These are phyloP conservation scores for Scheffersomyces parashehatae DNA, from an alignment of 1,139 yeast genomes.

Conservation along the genomic window DNA sequence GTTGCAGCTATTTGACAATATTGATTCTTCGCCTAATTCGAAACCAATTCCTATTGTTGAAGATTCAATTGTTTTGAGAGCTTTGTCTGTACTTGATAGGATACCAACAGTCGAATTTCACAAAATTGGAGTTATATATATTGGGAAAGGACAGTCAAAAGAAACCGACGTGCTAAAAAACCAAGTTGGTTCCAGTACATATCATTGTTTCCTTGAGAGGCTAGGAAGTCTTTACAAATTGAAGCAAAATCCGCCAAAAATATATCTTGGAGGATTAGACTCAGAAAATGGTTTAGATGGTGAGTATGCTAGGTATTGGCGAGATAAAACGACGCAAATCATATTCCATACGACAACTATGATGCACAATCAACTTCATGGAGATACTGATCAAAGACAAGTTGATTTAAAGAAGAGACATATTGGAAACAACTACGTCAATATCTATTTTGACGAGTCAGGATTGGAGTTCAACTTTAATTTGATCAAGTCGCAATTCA, in stretches of 20 bases:
- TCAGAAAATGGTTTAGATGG: constrained; percentile 72
- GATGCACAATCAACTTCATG: constrained; percentile 48
- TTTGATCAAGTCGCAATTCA: constrained; percentile 74
- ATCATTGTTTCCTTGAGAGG: constrained; percentile 56
- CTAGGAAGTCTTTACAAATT: constrained; percentile 63
- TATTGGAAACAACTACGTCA: constrained; percentile 83
- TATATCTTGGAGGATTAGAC: constrained; percentile 82
- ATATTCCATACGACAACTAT: constrained; percentile 78
- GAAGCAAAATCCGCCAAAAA: constrained; percentile 47
- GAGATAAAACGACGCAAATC: constrained; percentile 68
- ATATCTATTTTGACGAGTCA: constrained; percentile 77
- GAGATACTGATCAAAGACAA: constrained; percentile 40
- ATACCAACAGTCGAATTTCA: constrained; percentile 79
- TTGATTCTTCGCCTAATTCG: constrained; percentile 16
- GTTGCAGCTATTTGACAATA: constrained; percentile 32
- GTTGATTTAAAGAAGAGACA: constrained; percentile 71
- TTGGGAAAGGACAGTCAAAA: constrained; percentile 63
- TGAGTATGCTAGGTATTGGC: constrained; percentile 72
- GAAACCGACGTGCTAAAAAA: constrained; percentile 71
- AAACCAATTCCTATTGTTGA: constrained; percentile 43
- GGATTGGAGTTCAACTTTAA: constrained; percentile 67
- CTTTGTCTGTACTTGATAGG: constrained; percentile 66
- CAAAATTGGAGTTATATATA: constrained; percentile 75
- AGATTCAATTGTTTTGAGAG: constrained; percentile 56
- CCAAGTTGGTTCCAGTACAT: constrained; percentile 61